A percentile compares a stretch with the other conserved stretches of the same genome.
Evolutionary conservation across 2,329 filamentous ascomycete genomes (phyloP).

Genomic region (Calonectria pauciramosa): DNA sequence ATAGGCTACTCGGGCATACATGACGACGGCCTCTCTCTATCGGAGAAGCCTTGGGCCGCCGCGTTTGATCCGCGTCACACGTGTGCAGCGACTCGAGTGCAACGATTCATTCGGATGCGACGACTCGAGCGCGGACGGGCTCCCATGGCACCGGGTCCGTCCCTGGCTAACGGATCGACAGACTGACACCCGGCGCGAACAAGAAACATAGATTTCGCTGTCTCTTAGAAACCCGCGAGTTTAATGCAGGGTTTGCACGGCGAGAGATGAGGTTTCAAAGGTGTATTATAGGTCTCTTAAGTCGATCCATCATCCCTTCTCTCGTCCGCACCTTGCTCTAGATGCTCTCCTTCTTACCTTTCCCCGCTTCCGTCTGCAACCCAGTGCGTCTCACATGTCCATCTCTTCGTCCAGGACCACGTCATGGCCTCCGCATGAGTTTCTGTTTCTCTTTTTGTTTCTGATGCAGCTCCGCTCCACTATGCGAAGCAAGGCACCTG

Average conservation of each 20-base stretch:
- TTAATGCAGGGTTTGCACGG: not conserved
- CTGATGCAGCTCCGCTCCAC: slow-evolving; percentile 1
- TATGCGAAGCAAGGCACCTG: slow-evolving; percentile 11
- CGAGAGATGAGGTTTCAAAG: slow-evolving; percentile 9
- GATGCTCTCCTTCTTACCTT: not conserved
- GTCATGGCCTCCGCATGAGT: slow-evolving; percentile 14
- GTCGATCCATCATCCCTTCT: slow-evolving; percentile 21
- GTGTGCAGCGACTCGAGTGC: not conserved
- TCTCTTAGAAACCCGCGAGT: not conserved
- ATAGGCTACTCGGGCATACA: not conserved
- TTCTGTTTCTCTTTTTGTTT: slow-evolving; percentile 23
- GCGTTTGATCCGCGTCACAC: slow-evolving; percentile 11
- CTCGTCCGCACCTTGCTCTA: slow-evolving; percentile 10
- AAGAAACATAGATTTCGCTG: not conserved
- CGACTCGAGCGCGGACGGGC: not conserved
- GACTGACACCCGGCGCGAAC: slow-evolving; percentile 7
- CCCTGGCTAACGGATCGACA: slow-evolving; percentile 2
- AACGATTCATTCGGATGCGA: not conserved
- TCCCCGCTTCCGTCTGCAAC: slow-evolving; percentile 24
- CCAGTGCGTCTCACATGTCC: slow-evolving; percentile 19
- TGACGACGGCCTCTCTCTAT: not conserved
- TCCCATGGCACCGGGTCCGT: slow-evolving; percentile 1
- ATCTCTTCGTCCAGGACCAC: slow-evolving; percentile 2
- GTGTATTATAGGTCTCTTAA: slow-evolving; percentile 6
- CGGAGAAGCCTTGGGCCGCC: not conserved